Evolutionary conservation across 495 filamentous ascomycete genomes (phyloP).

Genomic region (Podospora bellae-mahoneyi): DNA sequence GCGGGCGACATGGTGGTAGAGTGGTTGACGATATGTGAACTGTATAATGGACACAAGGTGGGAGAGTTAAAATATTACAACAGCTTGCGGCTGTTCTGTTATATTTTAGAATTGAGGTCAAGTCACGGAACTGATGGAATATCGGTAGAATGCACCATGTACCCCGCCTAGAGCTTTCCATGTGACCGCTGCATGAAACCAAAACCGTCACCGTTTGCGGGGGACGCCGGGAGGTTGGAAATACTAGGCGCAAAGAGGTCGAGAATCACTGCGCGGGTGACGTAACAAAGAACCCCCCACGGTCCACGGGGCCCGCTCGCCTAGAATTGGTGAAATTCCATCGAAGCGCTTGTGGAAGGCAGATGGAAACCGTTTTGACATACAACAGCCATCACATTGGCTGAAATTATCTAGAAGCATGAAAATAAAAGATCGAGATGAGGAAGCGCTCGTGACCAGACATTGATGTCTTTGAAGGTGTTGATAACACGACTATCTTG

Average conservation of each 20-base stretch:
- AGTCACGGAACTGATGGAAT: constrained; percentile 1
- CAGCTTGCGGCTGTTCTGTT: not conserved
- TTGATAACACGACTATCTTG: not conserved
- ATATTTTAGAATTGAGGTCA: not conserved
- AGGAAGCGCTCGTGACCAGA: not conserved
- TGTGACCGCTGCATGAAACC: not conserved
- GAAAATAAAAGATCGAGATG: not conserved
- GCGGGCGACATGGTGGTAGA: constrained; percentile 14
- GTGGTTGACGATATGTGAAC: not conserved
- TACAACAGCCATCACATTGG: not conserved
- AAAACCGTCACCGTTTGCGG: constrained; percentile 4
- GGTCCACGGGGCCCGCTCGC: not conserved
- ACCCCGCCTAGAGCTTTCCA: not conserved
- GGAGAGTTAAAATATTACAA: not conserved
- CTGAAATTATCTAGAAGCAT: not conserved
- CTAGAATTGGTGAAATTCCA: not conserved
- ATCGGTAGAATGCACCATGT: not conserved
- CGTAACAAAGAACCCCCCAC: constrained; percentile 7
- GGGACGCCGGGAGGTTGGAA: not conserved
- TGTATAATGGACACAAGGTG: not conserved
- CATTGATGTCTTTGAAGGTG: not conserved
- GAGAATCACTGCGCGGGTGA: not conserved
- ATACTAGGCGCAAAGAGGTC: not conserved
- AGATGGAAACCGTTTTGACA: not conserved
- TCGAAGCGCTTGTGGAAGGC: not conserved